These are phyloP conservation scores for Dentiscutata heterogama DNA, from an alignment of 371 early-diverging fungal species.

Conservation along the genomic window DNA sequence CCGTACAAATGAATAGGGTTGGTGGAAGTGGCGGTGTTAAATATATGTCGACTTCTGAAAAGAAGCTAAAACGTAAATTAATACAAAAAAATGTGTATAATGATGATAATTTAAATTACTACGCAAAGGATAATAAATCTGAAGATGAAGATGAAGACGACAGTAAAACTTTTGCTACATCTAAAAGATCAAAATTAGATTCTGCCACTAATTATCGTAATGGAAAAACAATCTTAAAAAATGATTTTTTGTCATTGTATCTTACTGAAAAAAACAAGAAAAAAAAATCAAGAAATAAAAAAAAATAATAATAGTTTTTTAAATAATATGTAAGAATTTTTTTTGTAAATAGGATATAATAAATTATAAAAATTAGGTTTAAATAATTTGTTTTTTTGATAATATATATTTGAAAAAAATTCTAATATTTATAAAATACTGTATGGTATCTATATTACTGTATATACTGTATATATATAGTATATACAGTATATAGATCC, in stretches of 20 bases:
- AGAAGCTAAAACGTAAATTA: slow-evolving; percentile 29
- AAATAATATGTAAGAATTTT: too few relatives aligned
- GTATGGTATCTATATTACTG: too few relatives aligned
- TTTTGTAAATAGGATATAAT: too few relatives aligned
- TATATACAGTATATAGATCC: too few relatives aligned
- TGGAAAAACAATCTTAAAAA: background rate
- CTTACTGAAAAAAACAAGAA: slow-evolving; percentile 18
- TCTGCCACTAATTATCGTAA: background rate
- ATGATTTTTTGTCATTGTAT: slow-evolving; percentile 36
- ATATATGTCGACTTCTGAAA: slow-evolving; percentile 9
- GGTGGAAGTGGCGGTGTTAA: background rate
- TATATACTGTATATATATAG: too few relatives aligned
- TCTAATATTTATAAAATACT: too few relatives aligned
- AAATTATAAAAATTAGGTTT: too few relatives aligned
- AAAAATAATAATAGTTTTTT: too few relatives aligned
- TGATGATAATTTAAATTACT: background rate
- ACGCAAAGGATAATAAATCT: background rate
- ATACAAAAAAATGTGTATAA: background rate
- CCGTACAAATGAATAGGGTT: background rate
- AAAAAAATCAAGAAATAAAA: slow-evolving; percentile 26
- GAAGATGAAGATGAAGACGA: slow-evolving; percentile 19
- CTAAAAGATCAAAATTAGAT: slow-evolving; percentile 27
- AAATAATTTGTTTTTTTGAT: too few relatives aligned
- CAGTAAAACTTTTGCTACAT: slow-evolving; percentile 13
- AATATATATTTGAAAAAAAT: too few relatives aligned